Percentiles rank a stretch among this genome's conserved stretches.
Evolutionary conservation across 1,284 basidiomycete species (phyloP).

Genomic region (Erythrobasidium hasegawianum): DNA sequence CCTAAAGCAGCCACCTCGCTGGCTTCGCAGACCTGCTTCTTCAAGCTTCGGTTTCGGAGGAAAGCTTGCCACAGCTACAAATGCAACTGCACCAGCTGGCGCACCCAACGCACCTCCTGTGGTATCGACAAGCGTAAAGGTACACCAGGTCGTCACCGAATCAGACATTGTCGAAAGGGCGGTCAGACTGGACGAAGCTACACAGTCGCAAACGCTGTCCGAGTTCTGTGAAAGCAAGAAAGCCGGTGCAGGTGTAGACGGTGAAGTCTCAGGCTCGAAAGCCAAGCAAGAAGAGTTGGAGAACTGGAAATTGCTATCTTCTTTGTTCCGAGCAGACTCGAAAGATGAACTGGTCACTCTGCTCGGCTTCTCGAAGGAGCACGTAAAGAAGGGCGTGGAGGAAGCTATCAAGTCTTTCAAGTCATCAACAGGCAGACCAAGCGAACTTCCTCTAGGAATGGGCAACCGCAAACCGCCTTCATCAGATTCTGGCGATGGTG

Average conservation of each 20-base stretch:
- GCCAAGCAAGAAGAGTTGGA: slow-evolving; percentile 51
- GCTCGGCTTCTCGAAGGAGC: slow-evolving; percentile 87
- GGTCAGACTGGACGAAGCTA: slow-evolving; percentile 63
- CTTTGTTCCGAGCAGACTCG: slow-evolving; percentile 83
- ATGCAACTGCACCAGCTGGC: slow-evolving; percentile 58
- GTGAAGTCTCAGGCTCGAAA: neutral
- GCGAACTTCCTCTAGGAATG: slow-evolving; percentile 27
- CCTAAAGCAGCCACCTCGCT: slow-evolving; percentile 88
- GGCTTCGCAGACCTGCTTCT: slow-evolving; percentile 81
- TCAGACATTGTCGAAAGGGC: slow-evolving; percentile 72
- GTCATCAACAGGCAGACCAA: slow-evolving; percentile 46
- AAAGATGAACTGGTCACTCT: slow-evolving; percentile 85
- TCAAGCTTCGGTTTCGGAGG: slow-evolving; percentile 91
- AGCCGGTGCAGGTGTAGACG: slow-evolving; percentile 44
- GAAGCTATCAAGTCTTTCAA: slow-evolving; percentile 75
- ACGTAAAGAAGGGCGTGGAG: slow-evolving; percentile 72
- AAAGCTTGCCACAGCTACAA: slow-evolving; percentile 63
- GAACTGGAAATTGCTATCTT: slow-evolving; percentile 80
- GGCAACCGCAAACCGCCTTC: slow-evolving; percentile 43
- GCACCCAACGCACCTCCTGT: slow-evolving; percentile 59
- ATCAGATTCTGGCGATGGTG: slow-evolving; percentile 29
- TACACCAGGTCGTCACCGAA: slow-evolving; percentile 75
- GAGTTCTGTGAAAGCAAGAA: slow-evolving; percentile 63
- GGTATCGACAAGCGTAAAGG: slow-evolving; percentile 50
- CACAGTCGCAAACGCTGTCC: slow-evolving; percentile 61